Evolutionary conservation across 1,284 basidiomycete species (phyloP).

Genomic region (Peniophora sp.): DNA sequence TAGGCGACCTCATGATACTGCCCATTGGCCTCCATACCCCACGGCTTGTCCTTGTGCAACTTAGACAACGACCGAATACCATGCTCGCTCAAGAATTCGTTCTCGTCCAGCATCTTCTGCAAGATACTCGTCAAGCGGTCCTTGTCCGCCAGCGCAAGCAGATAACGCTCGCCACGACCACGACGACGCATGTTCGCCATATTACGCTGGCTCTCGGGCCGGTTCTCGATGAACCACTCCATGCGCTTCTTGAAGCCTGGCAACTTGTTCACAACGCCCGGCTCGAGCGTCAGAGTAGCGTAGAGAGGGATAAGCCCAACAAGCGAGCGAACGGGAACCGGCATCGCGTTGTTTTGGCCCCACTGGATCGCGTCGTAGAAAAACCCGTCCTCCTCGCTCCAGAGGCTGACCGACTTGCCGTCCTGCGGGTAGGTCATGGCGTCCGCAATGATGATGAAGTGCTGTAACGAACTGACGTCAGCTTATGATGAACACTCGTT

Average conservation of each 20-base stretch:
- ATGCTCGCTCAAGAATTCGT: slow-evolving; percentile 92
- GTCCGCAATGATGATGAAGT: slow-evolving; percentile 94
- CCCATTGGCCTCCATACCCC: slow-evolving; percentile 91
- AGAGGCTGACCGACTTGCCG: slow-evolving; percentile 75
- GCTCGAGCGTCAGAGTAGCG: slow-evolving; percentile 91
- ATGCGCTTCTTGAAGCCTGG: slow-evolving; percentile 97
- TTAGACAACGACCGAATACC: slow-evolving; percentile 96
- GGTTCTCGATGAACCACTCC: slow-evolving; percentile 97
- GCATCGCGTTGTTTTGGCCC: slow-evolving; percentile 78
- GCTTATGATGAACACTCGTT: not conserved
- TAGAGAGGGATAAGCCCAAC: slow-evolving; percentile 96
- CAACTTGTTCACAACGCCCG: slow-evolving; percentile 80
- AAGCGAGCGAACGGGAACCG: slow-evolving; percentile 87
- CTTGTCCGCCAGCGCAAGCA: slow-evolving; percentile 88
- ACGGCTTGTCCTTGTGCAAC: slow-evolving; percentile 86
- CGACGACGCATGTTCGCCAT: slow-evolving; percentile 92
- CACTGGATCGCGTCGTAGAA: slow-evolving; percentile 97
- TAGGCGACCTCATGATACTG: slow-evolving; percentile 89
- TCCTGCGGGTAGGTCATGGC: slow-evolving; percentile 91
- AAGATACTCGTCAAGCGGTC: slow-evolving; percentile 85
- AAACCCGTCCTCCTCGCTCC: slow-evolving; percentile 96
- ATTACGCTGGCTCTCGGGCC: slow-evolving; percentile 81
- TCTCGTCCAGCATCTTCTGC: slow-evolving; percentile 95
- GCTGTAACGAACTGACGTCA: slow-evolving; percentile 34
- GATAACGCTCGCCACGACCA: slow-evolving; percentile 80